phyloP scores from a whole-genome alignment of 2,329 filamentous ascomycete species.

The Xylogone sp. region DNA sequence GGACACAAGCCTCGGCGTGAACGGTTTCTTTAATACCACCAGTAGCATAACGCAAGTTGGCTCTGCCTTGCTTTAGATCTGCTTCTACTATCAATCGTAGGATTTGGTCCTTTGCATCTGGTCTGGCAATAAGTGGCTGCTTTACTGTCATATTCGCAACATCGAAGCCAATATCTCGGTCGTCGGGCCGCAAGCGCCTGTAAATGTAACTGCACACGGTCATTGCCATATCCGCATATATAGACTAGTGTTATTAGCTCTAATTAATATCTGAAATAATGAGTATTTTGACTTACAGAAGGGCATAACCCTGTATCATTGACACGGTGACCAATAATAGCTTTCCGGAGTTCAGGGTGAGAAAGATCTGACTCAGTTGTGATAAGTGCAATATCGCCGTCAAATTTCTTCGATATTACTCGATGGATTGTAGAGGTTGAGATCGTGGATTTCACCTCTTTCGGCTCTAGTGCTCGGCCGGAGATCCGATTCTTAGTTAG shows the following conservation, averaged over 20 bases:
- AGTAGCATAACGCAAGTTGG: slow-evolving; percentile 55
- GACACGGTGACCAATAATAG: slow-evolving; percentile 55
- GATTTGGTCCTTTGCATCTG: slow-evolving; percentile 45
- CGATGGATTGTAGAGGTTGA: slow-evolving; percentile 54
- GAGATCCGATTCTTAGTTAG: slow-evolving; percentile 57
- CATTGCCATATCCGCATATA: slow-evolving; percentile 58
- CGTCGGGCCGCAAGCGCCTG: slow-evolving; percentile 55
- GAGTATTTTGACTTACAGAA: slow-evolving; percentile 34
- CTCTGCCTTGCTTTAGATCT: slow-evolving; percentile 50
- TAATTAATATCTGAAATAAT: neutral
- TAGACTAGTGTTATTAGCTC: slow-evolving; percentile 22
- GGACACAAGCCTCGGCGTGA: slow-evolving; percentile 59
- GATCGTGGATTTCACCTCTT: slow-evolving; percentile 39
- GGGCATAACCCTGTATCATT: slow-evolving; percentile 56
- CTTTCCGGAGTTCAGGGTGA: slow-evolving; percentile 48
- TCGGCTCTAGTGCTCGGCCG: neutral
- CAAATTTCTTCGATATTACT: slow-evolving; percentile 49
- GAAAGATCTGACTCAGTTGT: slow-evolving; percentile 52
- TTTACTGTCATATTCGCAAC: slow-evolving; percentile 64
- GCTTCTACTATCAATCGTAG: slow-evolving; percentile 58
- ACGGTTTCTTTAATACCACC: slow-evolving; percentile 54
- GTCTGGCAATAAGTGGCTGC: slow-evolving; percentile 62
- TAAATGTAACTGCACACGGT: slow-evolving; percentile 66
- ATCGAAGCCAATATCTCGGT: slow-evolving; percentile 55
- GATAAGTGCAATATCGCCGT: slow-evolving; percentile 46